Evolutionary conservation across 2,329 filamentous ascomycete genomes (phyloP).

Genomic region (Penicillium sp.): DNA sequence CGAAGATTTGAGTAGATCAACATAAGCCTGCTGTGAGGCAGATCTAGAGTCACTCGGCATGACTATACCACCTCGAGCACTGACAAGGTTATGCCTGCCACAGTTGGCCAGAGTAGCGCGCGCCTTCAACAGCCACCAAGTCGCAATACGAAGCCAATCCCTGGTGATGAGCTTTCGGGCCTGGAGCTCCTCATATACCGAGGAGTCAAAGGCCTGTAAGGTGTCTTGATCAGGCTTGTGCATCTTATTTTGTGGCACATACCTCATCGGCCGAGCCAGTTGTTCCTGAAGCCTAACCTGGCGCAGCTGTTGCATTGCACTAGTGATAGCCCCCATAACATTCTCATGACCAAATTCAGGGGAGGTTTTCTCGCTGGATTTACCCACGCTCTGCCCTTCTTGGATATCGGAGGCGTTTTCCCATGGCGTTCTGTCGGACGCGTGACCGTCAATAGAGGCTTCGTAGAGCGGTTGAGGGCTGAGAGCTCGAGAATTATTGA

Average conservation of each 20-base stretch:
- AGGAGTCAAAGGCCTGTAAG: constrained; percentile 18
- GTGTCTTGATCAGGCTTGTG: constrained; percentile 26
- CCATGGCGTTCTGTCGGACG: constrained; percentile 6
- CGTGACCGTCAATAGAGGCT: constrained; percentile 4
- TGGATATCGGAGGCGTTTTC: constrained; percentile 2
- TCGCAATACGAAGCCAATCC: constrained; percentile 32
- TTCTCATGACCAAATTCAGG: constrained; percentile 4
- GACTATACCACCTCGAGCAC: constrained; percentile 24
- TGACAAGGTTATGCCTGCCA: constrained; percentile 20
- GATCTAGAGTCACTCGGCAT: constrained; percentile 22
- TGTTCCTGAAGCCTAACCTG: constrained; percentile 26
- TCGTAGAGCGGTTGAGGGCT: constrained; percentile 4
- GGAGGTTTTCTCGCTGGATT: neutral
- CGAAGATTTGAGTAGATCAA: constrained; percentile 33
- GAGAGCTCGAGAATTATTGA: neutral
- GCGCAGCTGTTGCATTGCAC: constrained; percentile 28
- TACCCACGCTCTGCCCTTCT: constrained; percentile 7
- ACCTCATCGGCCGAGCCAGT: constrained; percentile 25
- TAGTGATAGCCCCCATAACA: constrained; percentile 20
- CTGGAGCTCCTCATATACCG: constrained; percentile 22
- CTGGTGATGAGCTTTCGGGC: constrained; percentile 23
- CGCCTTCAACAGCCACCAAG: constrained; percentile 35
- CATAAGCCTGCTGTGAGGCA: constrained; percentile 30
- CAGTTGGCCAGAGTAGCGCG: constrained; percentile 23
- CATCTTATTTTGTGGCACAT: constrained; percentile 25